Evolutionary conservation across 163 green algal species (phyloP).

Genomic region (Scenedesmus sp.): DNA sequence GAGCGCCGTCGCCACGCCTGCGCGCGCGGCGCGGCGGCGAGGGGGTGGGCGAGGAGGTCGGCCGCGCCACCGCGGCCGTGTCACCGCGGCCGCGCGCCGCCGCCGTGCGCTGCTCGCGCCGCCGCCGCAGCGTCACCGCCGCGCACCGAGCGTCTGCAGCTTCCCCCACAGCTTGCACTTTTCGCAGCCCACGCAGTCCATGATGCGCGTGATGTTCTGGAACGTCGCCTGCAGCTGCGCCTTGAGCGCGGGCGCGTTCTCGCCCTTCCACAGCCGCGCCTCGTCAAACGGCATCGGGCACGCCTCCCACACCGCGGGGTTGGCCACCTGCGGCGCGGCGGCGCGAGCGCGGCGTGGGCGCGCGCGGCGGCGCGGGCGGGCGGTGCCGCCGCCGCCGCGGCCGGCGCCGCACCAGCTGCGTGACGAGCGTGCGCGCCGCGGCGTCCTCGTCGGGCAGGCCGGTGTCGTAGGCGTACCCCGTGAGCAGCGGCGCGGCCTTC

Average conservation of each 20-base stretch:
- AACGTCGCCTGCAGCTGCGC: slow-evolving; percentile 83
- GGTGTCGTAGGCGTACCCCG: slow-evolving; percentile 72
- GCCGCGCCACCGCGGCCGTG: not conserved
- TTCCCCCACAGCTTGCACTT: slow-evolving; percentile 99
- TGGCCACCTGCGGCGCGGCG: slow-evolving; percentile 14
- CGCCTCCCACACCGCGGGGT: slow-evolving; percentile 59
- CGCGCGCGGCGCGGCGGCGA: not conserved
- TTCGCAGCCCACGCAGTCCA: slow-evolving; percentile 99
- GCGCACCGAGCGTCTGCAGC: slow-evolving; percentile 77
- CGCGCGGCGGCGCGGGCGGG: too few relatives aligned
- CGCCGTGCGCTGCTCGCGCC: too few relatives aligned
- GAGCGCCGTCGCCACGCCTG: slow-evolving; percentile 91
- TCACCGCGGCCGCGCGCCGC: too few relatives aligned
- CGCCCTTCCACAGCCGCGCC: slow-evolving; percentile 85
- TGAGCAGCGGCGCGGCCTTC: slow-evolving; percentile 80
- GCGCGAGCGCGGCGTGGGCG: too few relatives aligned
- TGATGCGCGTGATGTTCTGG: slow-evolving; percentile 93
- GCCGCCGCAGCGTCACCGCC: too few relatives aligned
- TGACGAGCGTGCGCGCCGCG: slow-evolving; percentile 70
- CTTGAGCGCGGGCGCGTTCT: slow-evolving; percentile 68
- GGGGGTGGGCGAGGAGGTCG: too few relatives aligned
- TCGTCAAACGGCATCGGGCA: slow-evolving; percentile 98
- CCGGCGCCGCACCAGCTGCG: slow-evolving; percentile 58
- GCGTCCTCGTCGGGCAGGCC: slow-evolving; percentile 79
- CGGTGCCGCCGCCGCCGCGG: too few relatives aligned